These are phyloP conservation scores for Tylopilus plumbeoviolaceoides DNA, from an alignment of 768 basidiomycete species.

Conservation along the genomic window DNA sequence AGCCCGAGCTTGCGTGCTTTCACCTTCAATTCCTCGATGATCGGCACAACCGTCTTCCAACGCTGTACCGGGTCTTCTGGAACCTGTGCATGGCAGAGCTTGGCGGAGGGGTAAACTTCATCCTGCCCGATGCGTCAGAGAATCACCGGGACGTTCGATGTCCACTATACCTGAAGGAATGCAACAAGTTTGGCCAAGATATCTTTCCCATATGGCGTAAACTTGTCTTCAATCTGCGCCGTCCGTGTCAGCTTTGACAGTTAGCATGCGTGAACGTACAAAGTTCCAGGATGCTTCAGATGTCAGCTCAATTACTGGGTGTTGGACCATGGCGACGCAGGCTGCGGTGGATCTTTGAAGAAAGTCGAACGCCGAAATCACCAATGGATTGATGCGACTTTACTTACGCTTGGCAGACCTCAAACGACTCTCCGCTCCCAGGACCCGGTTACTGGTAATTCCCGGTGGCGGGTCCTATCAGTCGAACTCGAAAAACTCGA, in stretches of 20 bases:
- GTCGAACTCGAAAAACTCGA: too few relatives aligned
- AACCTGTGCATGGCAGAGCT: constrained; percentile 76
- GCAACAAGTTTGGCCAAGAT: constrained; percentile 76
- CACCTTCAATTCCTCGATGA: constrained; percentile 79
- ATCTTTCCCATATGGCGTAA: constrained; percentile 86
- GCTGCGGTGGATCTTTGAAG: too few relatives aligned
- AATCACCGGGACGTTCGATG: not conserved
- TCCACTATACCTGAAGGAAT: constrained; percentile 67
- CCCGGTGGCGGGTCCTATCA: constrained; percentile 1
- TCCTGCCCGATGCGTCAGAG: constrained; percentile 45
- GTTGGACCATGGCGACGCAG: constrained; percentile 50
- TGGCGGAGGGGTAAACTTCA: constrained; percentile 79
- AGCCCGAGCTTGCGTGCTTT: constrained; percentile 87
- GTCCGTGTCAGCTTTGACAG: constrained; percentile 4
- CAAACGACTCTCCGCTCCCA: too few relatives aligned
- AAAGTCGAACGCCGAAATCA: too few relatives aligned
- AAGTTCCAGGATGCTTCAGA: constrained; percentile 86
- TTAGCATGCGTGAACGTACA: constrained; percentile 38
- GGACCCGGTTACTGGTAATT: constrained; percentile 9
- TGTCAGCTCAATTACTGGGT: constrained; percentile 73
- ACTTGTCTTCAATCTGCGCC: constrained; percentile 80
- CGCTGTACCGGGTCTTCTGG: constrained; percentile 68
- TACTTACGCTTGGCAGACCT: too few relatives aligned
- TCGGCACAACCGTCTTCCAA: constrained; percentile 81
- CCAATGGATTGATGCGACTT: not conserved